These are phyloP conservation scores for Termitomyces sp. DNA, from an alignment of 768 basidiomycete genomes.

Conservation along the genomic window DNA sequence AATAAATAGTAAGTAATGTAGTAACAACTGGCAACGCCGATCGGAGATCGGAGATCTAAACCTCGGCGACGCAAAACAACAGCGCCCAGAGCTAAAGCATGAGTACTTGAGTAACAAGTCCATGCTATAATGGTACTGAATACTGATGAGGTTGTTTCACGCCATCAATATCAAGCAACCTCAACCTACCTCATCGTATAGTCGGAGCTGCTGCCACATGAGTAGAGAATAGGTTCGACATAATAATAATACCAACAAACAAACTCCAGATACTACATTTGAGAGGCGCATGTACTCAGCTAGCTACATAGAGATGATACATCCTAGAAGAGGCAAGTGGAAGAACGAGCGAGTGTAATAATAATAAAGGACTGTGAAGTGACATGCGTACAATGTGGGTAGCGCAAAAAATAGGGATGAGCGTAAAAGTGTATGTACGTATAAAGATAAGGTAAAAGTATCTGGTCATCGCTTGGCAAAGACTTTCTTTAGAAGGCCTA, in stretches of 20 bases:
- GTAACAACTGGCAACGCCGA: background rate
- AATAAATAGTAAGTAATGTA: background rate
- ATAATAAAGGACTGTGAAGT: constrained; percentile 6
- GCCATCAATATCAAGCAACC: background rate
- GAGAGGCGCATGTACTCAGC: constrained; percentile 15
- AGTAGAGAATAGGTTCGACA: too few relatives aligned
- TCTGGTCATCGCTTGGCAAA: constrained; percentile 73
- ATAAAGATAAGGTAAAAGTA: constrained; percentile 22
- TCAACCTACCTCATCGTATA: background rate
- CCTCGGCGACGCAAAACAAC: background rate
- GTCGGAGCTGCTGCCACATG: background rate
- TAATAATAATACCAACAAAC: background rate
- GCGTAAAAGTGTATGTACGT: constrained; percentile 15
- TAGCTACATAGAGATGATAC: constrained; percentile 28
- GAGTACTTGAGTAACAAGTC: background rate
- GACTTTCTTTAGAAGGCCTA: constrained; percentile 89
- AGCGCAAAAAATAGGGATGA: constrained; percentile 15
- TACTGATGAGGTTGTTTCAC: background rate
- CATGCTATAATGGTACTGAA: background rate
- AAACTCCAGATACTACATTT: constrained; percentile 13
- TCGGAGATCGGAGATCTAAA: background rate
- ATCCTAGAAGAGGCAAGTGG: constrained; percentile 19
- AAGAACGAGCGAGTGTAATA: constrained; percentile 12
- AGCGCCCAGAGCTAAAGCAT: background rate
- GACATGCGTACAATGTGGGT: constrained; percentile 9